A percentile compares a stretch with the other conserved stretches of the same genome.
These are phyloP conservation scores for Lithocarpus polystachyus DNA, from an alignment of 306 rosid species.

Conservation along the genomic window DNA sequence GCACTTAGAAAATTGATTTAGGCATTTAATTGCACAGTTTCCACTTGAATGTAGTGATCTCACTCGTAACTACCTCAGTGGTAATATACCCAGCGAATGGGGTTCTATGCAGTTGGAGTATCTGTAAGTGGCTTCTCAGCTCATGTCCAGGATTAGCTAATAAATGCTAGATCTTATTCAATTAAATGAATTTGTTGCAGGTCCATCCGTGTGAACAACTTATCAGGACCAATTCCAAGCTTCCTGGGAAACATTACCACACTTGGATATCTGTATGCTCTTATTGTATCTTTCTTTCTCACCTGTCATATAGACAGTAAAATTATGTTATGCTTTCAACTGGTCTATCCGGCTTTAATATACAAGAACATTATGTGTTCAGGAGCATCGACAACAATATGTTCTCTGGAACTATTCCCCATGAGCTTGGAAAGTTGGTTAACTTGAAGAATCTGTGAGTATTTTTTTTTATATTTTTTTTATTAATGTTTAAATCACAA, in stretches of 20 bases:
- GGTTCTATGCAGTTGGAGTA: slow-evolving; percentile 22
- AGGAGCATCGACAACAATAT: too few relatives aligned
- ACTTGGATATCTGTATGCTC: not conserved
- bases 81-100: slow-evolving; percentile 24
- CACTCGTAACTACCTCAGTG: slow-evolving; percentile 19
- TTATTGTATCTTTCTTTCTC: too few relatives aligned
- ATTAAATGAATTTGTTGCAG: not conserved
- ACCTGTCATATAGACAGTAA: too few relatives aligned
- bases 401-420: too few relatives aligned
- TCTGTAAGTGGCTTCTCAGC: slow-evolving; percentile 13
- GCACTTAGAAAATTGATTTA: not conserved
- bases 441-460: too few relatives aligned
- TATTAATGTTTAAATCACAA: too few relatives aligned
- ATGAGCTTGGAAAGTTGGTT: too few relatives aligned
- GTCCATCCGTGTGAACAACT: not conserved
- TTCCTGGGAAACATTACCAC: slow-evolving; percentile 22
- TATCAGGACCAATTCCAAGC: slow-evolving; percentile 22
- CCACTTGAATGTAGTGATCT: slow-evolving; percentile 8
- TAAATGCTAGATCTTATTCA: not conserved
- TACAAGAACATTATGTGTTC: too few relatives aligned
- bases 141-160: not conserved
- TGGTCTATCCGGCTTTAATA: too few relatives aligned
- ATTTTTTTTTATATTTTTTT: too few relatives aligned
- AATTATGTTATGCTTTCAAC: too few relatives aligned
- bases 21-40: not conserved